Percentiles rank a stretch among this genome's conserved stretches.
Conservation (phyloP, 768 basidiomycete genomes). For the Mrakia frigida region DNA sequence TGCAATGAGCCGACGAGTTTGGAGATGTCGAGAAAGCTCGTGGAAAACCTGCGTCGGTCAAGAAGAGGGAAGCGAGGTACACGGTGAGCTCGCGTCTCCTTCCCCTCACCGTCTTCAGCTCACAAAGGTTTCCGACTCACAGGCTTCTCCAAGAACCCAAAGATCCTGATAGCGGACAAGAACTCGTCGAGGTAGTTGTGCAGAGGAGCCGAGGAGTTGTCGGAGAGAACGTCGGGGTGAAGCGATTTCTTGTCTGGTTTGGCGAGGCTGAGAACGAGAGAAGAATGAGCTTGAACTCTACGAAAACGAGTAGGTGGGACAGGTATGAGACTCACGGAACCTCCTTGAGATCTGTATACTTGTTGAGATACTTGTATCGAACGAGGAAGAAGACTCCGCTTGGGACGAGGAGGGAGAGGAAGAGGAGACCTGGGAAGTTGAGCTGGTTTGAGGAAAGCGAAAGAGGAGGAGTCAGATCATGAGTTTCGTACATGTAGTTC, state of each 20-base stretch:
- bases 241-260: constrained; percentile 75
- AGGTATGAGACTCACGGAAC: constrained; percentile 38
- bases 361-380: constrained; percentile 51
- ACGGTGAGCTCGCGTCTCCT: background rate
- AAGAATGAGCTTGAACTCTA: constrained; percentile 45
- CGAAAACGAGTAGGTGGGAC: constrained; percentile 2
- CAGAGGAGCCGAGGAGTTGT: constrained; percentile 64
- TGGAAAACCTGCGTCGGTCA: constrained; percentile 55
- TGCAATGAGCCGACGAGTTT: constrained; percentile 89
- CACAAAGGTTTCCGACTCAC: too few relatives aligned
- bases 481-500: background rate
- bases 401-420: constrained; percentile 63
- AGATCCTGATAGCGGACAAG: constrained; percentile 88
- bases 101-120: too few relatives aligned
- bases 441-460: constrained; percentile 51
- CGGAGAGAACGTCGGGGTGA: constrained; percentile 83
- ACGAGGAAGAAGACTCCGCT: constrained; percentile 77
- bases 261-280: constrained; percentile 64
- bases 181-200: constrained; percentile 98
- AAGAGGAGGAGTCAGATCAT: constrained; percentile 21
- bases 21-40: constrained; percentile 90
- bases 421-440: constrained; percentile 83
- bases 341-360: constrained; percentile 47
- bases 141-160: constrained; percentile 96
- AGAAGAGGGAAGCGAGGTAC: background rate